These are phyloP conservation scores for Isatis lusitanica DNA, from an alignment of 441 rosid species.

Conservation along the genomic window DNA sequence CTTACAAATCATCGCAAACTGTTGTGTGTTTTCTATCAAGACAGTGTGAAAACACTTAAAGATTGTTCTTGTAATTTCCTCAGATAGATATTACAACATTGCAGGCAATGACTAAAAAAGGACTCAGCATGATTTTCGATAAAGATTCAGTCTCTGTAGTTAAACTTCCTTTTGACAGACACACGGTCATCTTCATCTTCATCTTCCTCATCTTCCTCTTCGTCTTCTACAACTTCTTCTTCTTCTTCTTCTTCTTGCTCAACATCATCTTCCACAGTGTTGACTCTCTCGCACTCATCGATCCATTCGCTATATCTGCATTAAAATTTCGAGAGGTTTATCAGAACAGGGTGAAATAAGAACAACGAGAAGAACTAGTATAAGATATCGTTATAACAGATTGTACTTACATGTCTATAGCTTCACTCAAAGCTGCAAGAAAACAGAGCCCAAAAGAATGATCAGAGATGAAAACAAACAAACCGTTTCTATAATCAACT, in stretches of 20 bases:
- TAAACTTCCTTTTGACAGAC: slow-evolving; percentile 34
- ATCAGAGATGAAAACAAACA: slow-evolving; percentile 5
- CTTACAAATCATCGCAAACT: slow-evolving; percentile 1
- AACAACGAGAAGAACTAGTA: neutral
- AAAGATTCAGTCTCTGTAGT: slow-evolving; percentile 21
- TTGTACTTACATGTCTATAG: slow-evolving; percentile 81
- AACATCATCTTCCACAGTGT: slow-evolving; percentile 66
- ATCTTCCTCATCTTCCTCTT: slow-evolving; percentile 13
- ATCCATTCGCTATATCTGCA: slow-evolving; percentile 58
- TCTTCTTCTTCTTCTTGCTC: slow-evolving; percentile 47
- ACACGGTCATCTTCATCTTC: slow-evolving; percentile 33
- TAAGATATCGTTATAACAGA: neutral
- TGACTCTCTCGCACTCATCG: slow-evolving; percentile 87
- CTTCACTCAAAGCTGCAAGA: slow-evolving; percentile 77
- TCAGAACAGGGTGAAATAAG: neutral
- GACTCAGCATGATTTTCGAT: slow-evolving; percentile 11
- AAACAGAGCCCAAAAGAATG: slow-evolving; percentile 15
- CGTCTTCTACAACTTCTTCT: slow-evolving; percentile 17
- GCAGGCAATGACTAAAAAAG: slow-evolving; percentile 1
- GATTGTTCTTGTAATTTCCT: neutral
- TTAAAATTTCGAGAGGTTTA: neutral
- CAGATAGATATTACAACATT: slow-evolving; percentile 25
- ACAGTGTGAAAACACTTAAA: slow-evolving; percentile 11
- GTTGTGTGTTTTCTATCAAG: neutral
- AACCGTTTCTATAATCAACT: too few species aligned